These are phyloP conservation scores for Apiospora malaysiana DNA, from an alignment of 2,329 filamentous ascomycete genomes.

Conservation along the genomic window DNA sequence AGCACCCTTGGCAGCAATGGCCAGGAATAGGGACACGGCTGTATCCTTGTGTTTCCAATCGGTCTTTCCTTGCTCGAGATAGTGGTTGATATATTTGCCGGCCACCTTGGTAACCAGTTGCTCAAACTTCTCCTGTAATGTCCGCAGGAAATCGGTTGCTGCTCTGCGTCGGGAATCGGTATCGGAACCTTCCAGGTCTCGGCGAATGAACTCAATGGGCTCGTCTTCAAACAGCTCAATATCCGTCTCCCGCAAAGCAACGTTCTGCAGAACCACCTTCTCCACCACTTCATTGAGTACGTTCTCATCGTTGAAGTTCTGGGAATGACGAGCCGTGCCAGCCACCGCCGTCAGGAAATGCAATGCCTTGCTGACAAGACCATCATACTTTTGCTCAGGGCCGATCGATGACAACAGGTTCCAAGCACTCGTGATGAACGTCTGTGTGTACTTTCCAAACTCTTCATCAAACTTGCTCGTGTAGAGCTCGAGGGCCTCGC, in stretches of 20 bases:
- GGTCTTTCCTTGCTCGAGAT: constrained; percentile 77
- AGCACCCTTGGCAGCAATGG: constrained; percentile 89
- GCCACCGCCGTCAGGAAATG: constrained; percentile 94
- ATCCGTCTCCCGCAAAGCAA: constrained; percentile 89
- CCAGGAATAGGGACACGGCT: constrained; percentile 94
- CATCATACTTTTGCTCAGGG: constrained; percentile 89
- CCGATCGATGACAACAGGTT: constrained; percentile 86
- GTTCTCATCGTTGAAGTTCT: constrained; percentile 82
- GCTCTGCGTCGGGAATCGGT: constrained; percentile 91
- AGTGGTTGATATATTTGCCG: constrained; percentile 84
- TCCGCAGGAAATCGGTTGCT: constrained; percentile 91
- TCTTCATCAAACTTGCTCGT: constrained; percentile 96
- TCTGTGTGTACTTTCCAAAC: constrained; percentile 78
- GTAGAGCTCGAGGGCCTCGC: constrained; percentile 87
- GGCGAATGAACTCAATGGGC: constrained; percentile 95
- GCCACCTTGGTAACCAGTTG: constrained; percentile 85
- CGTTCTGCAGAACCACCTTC: constrained; percentile 93
- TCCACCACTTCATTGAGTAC: constrained; percentile 88
- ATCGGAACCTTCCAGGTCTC: constrained; percentile 94
- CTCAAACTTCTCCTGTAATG: constrained; percentile 89
- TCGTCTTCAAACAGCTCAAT: constrained; percentile 97
- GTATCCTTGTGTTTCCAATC: constrained; percentile 99
- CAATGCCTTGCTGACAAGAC: constrained; percentile 90
- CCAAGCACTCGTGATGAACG: constrained; percentile 92
- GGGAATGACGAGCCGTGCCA: constrained; percentile 76